Base-by-base conservation (phyloP, 1,139 yeast species). In the Casaregolazyma suthepensis region DNA sequence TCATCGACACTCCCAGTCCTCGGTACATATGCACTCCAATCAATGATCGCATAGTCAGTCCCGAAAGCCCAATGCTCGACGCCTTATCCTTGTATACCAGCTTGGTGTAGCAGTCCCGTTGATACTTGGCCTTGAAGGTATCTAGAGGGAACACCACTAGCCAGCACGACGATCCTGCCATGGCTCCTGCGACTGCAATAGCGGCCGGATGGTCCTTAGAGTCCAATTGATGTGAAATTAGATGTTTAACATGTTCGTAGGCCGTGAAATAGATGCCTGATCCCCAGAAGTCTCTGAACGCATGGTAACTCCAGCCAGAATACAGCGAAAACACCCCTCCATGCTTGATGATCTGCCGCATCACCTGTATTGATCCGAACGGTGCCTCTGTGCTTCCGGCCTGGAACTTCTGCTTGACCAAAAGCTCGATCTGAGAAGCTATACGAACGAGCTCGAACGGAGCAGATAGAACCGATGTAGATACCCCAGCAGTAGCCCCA, bases 401-500 rank as follows among this genome's bases (percentile, higher is more conserved):
- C 10, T n/a, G 56, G 31, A 47, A 29, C 37, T 44, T 22, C 5
- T 46, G 47, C 53, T 49, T 26, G 18, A 37, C 43, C 48, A 35
- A 35, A 43, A 48, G 56, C 58, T 75, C 77, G 43, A 88, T 79
- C 66, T 89, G 96, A 44, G 93, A 85, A 57, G 85, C 87, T 6
- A 88, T 76, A 66, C 89, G 89, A 50, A 93, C 83, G 67, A 87
- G 81, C 66, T 88, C 96, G 66, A 88, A 88, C 0, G 96, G 96
- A 62, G 93, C 85, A 2, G 94, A 87, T 65, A 86, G 79, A 4
- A 80, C 51, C 1, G 90, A 78, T 13, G 85, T 83, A 1, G 77
- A 73, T 1, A 80, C 79, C 1, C 96, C 96, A 0, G 94, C 82
- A 1, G 80, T 59, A 5, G 78, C 70, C 0, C 96, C 96, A 0